These are phyloP conservation scores for Garcia nutans DNA, from an alignment of 345 rosid genomes.

Conservation along the genomic window DNA sequence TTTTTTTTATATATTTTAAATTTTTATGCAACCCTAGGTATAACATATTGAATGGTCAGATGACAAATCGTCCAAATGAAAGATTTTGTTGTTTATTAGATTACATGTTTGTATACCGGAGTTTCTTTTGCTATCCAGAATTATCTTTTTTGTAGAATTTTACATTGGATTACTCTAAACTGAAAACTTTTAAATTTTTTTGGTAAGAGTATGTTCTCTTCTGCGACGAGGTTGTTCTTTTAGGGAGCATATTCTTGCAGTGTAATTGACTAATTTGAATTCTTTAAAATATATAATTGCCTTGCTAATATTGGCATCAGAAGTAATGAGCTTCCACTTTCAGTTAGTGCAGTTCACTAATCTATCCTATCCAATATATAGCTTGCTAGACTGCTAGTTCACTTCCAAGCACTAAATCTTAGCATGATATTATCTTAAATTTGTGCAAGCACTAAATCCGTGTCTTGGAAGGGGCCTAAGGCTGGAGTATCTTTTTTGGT, in stretches of 20 bases:
- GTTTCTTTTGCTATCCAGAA: background rate
- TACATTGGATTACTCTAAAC: background rate
- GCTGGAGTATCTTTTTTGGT: no score
- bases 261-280: background rate
- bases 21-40: no score
- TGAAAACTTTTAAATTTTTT: background rate
- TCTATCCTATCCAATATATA: background rate
- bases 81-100: background rate
- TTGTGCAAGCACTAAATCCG: constrained; percentile 72
- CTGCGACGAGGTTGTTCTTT: background rate
- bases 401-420: constrained; percentile 1
- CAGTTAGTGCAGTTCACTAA: background rate
- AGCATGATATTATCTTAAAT: constrained; percentile 2
- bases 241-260: background rate
- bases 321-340: background rate
- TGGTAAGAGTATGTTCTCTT: background rate
- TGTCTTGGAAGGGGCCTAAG: no score
- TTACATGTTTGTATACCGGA: no score
- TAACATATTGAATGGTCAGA: background rate
- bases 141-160: background rate
- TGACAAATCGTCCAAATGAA: background rate
- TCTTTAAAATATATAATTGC: background rate
- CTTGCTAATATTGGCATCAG: background rate
- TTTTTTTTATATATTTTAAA: no score
- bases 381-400: background rate